These are phyloP conservation scores for Fusarium lateritium DNA, from an alignment of 2,329 filamentous ascomycete species.

Conservation along the genomic window DNA sequence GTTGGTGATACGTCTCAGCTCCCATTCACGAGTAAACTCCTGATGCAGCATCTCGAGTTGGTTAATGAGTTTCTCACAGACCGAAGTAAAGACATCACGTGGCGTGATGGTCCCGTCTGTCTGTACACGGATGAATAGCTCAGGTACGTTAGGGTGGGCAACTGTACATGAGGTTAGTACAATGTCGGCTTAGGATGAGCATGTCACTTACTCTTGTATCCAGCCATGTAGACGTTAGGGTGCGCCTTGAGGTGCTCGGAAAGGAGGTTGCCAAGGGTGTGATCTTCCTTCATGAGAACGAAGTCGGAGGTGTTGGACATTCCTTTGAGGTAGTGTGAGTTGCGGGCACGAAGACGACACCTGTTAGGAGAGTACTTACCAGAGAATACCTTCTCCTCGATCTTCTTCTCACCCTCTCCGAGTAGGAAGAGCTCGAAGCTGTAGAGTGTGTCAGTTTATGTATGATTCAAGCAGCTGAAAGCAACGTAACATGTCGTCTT, in stretches of 20 bases:
- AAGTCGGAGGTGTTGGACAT: constrained; percentile 97
- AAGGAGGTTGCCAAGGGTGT: constrained; percentile 93
- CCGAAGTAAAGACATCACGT: constrained; percentile 87
- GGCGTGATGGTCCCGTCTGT: constrained; percentile 91
- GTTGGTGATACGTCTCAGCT: constrained; percentile 87
- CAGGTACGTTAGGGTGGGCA: constrained; percentile 72
- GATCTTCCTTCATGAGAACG: constrained; percentile 95
- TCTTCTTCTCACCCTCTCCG: constrained; percentile 90
- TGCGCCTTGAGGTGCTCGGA: constrained; percentile 88
- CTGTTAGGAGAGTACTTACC: constrained; percentile 70
- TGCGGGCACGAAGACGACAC: background rate
- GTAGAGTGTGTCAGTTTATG: constrained; percentile 39
- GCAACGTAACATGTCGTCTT: constrained; percentile 55
- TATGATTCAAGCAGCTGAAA: background rate
- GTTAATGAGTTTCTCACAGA: constrained; percentile 85
- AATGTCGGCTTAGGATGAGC: too few relatives aligned
- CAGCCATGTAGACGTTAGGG: constrained; percentile 88
- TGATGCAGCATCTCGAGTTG: constrained; percentile 85
- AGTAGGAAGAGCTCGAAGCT: constrained; percentile 97
- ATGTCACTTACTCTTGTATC: constrained; percentile 82
- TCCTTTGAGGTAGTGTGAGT: constrained; percentile 60
- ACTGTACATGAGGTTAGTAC: constrained; percentile 54
- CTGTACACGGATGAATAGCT: constrained; percentile 83
- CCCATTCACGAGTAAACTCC: constrained; percentile 94
- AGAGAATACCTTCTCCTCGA: constrained; percentile 88